Conservation (phyloP, 331 rosid genomes). For the Telfairia occidentalis region DNA sequence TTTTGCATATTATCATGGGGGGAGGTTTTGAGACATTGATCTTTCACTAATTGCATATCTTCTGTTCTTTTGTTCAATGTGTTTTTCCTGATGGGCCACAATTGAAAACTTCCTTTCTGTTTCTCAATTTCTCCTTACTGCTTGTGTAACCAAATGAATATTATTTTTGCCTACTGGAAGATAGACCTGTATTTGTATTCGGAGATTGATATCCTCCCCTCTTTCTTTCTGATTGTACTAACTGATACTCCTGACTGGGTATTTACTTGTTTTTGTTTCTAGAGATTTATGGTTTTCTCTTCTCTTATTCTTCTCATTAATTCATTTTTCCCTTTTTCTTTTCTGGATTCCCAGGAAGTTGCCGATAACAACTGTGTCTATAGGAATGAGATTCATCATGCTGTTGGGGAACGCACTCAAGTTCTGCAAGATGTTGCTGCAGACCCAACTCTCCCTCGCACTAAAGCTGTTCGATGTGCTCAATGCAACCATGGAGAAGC, state of each 20-base stretch:
- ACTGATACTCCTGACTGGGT: not conserved
- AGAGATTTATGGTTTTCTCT: not conserved
- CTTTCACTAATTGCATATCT: not conserved
- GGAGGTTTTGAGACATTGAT: not conserved
- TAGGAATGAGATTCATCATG: constrained; percentile 82
- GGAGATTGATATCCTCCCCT: not conserved
- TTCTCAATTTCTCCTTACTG: too few relatives aligned
- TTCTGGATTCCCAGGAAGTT: constrained; percentile 48
- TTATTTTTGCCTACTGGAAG: not conserved
- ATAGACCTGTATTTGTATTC: not conserved
- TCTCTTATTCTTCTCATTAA: not conserved
- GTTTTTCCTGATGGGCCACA: not conserved
- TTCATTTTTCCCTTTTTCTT: too few relatives aligned
- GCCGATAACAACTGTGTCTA: constrained; percentile 88
- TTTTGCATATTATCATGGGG: not conserved
- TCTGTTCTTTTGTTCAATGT: not conserved
- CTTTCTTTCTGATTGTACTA: not conserved
- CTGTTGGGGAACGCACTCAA: constrained; percentile 90
- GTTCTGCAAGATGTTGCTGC: constrained; percentile 87
- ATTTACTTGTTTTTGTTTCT: not conserved
- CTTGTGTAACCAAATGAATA: not conserved
- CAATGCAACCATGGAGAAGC: constrained; percentile 97
- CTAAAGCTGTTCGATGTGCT: constrained; percentile 76
- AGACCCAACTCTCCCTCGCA: constrained; percentile 96
- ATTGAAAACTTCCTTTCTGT: not conserved